Evolutionary conservation across 2,329 filamentous ascomycete species (phyloP), one percentile per base, ranked within the genome.

Genomic region (Shiraia sp.): DNA sequence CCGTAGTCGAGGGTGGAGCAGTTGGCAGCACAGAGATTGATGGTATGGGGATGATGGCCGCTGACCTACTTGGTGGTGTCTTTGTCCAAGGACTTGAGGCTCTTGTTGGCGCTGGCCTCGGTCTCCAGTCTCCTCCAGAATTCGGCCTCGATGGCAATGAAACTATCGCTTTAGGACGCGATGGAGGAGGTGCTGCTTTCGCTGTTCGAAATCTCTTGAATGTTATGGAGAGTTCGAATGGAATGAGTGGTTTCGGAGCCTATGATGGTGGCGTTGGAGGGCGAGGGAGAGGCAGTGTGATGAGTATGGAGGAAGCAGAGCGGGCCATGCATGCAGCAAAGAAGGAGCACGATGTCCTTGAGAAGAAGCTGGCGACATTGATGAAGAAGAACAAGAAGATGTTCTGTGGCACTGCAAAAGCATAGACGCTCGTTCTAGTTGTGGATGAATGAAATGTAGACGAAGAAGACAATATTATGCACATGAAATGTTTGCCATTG

Each of bases 311-410:
- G n/a, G 66, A 70, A 51, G 60, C 65, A 10, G 68, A 70, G 42
- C 53, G 58, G 12, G 65, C 63, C 9, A 61, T 70, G 57, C 50
- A 61, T 17, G 53, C 52, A 8, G 65, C 65, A 30, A 61, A 56
- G 48, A 63, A 66, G 46, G 66, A 69, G 22, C 57, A 67, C 22
- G 66, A 69, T 44, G 58, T 58, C 15, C 32, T 68, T 38, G 67
- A 69, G 42, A 68, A 68, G 53, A 69, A 65, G 44, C 36, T 70
- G 17, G 55, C 54, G 3, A 57, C 42, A 10, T 35, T 68, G n/a
- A 61, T 68, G 45, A 70, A 68, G 55, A 59, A 66, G 53, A 70
- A 70, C 34, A 61, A 55, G 47, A 67, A 64, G 49, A n/a, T 65
- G 37, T 35, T 42, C 31, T 26, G 24, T 2, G 38, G 39, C 13